Conservation (phyloP, 2,329 filamentous ascomycete species). For the Tolypocladium capitatum region DNA sequence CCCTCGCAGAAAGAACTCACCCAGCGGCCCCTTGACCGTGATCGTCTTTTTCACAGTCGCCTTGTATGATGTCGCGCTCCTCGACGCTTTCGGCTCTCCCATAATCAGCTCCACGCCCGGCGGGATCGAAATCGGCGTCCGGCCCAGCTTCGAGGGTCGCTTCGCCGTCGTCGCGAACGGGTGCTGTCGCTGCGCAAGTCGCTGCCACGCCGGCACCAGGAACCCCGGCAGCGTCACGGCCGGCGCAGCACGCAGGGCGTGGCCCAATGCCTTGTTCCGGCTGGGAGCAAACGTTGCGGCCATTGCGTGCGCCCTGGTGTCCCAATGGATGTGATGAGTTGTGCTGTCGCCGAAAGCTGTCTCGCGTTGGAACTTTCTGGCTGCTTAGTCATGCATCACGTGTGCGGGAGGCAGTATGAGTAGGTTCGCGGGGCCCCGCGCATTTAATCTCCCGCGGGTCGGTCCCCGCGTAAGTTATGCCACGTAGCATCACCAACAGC, state of each 20-base stretch:
- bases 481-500: too few relatives aligned
- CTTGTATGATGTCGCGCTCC: constrained; percentile 45
- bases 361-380: constrained; percentile 3
- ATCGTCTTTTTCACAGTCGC: constrained; percentile 52
- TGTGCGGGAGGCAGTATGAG: too few relatives aligned
- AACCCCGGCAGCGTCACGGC: constrained; percentile 53
- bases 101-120: constrained; percentile 68
- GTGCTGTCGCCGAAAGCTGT: background rate
- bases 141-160: constrained; percentile 71
- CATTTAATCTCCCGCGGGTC: too few relatives aligned
- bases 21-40: constrained; percentile 69
- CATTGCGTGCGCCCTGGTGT: constrained; percentile 13
- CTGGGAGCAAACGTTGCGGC: constrained; percentile 50
- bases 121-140: constrained; percentile 66
- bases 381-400: constrained; percentile 9
- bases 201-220: constrained; percentile 58
- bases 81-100: constrained; percentile 44
- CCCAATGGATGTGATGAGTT: constrained; percentile 1
- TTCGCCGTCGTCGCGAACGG: constrained; percentile 58
- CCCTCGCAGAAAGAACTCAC: constrained; percentile 27
- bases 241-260: constrained; percentile 35
- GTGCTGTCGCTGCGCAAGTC: constrained; percentile 20
- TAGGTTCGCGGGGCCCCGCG: too few relatives aligned
- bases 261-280: constrained; percentile 45
- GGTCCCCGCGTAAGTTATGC: too few relatives aligned